Evolutionary conservation across 371 early-diverging fungal genomes (phyloP).

Genomic region (Syncephalis plumigaleata): DNA sequence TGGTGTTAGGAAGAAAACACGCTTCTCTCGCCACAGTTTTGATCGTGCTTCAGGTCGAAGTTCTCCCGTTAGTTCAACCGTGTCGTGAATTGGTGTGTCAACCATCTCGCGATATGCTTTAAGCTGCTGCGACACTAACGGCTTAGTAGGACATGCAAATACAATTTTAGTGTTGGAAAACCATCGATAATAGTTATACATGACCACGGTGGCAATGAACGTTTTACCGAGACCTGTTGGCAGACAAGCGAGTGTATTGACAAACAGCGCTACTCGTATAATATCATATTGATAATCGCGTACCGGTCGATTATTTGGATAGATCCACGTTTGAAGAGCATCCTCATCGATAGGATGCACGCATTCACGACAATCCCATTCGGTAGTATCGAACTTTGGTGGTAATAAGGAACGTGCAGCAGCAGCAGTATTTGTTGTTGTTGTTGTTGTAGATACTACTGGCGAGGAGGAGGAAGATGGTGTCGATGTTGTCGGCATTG

Average conservation of each 20-base stretch:
- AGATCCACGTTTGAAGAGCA: slow-evolving; percentile 53
- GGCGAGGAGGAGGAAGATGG: too few species aligned
- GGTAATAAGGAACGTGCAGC: too few species aligned
- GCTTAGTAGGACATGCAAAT: slow-evolving; percentile 87
- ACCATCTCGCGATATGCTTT: slow-evolving; percentile 61
- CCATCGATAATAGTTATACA: slow-evolving; percentile 89
- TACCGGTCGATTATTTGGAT: slow-evolving; percentile 56
- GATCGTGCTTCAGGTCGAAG: slow-evolving; percentile 28
- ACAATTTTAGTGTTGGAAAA: slow-evolving; percentile 75
- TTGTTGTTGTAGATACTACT: too few species aligned
- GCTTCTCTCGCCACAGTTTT: slow-evolving; percentile 27
- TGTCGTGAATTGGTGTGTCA: slow-evolving; percentile 45
- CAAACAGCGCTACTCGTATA: slow-evolving; percentile 51
- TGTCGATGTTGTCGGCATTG: too few species aligned
- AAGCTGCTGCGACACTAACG: slow-evolving; percentile 84
- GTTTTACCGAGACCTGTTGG: slow-evolving; percentile 92
- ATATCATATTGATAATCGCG: slow-evolving; percentile 85
- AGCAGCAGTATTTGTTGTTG: too few species aligned
- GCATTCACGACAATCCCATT: too few species aligned
- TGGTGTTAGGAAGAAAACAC: slow-evolving; percentile 82
- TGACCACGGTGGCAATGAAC: slow-evolving; percentile 89
- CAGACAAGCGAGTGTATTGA: slow-evolving; percentile 79
- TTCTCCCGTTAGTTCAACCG: slow-evolving; percentile 62
- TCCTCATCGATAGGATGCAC: slow-evolving; percentile 28
- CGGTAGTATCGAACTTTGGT: too few species aligned